Evolutionary conservation across 1,139 yeast genomes (phyloP), one percentile per base, ranked within the genome.

Genomic region (Lodderomyces theae): DNA sequence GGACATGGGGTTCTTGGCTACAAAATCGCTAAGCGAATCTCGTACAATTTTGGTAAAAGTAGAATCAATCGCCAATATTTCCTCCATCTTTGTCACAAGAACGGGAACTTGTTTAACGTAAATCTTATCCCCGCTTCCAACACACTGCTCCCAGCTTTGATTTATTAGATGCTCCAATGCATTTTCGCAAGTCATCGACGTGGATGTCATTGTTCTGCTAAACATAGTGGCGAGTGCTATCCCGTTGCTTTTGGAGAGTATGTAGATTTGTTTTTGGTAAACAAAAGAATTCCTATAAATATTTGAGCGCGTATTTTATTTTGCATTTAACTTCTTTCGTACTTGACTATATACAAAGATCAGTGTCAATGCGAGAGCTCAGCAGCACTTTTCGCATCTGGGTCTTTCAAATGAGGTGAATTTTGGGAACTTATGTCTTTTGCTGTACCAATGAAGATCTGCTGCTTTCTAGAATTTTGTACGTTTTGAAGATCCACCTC

Each of bases 61-160:
- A 13, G 48, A 42, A 25, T 50, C 49, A 6, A 58, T 45, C 5
- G 52, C 51, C 19, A 67, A 44, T 8, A 52, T 48, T 5, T 41
- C 35, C 42, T 66, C 65, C 25, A 71, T 50, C 44, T 61, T 64
- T 13, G 48, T 43, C 8, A 69, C 45, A 3, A 70, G 49, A 3
- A 50, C 53, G 8, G 50, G 43, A 3, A 68, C 52, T 42, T 64
- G 68, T 2, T 60, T 48, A 12, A 63, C 54, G 35, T 55, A 59
- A 22, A 68, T 62, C 41, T 42, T 58, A 13, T 57, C 61, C 5
- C 39, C 38, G 42, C 34, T 47, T 40, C 42, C 53, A 11, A 40
- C 25, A 4, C 42, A 47, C 17, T 49, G 43, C 12, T 45, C 40
- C 74, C 75, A 70, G 43, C 67, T 54, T 24, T 50, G 46, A 34